These are phyloP conservation scores for Aureobasidium sp. DNA, from an alignment of 2,329 filamentous ascomycete species.

Conservation along the genomic window DNA sequence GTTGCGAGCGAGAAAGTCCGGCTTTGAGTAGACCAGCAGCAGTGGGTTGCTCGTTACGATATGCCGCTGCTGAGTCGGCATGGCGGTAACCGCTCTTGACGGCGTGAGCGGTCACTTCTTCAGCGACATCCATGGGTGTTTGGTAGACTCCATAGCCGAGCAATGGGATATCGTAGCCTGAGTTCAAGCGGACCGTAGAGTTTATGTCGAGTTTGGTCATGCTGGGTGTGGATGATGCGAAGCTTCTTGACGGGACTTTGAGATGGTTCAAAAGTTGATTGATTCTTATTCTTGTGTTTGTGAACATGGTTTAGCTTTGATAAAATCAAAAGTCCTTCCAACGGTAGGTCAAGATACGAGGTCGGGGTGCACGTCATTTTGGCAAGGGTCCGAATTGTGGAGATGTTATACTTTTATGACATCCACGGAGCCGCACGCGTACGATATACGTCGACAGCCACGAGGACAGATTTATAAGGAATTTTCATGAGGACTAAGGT, in stretches of 20 bases:
- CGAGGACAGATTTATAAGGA: no score
- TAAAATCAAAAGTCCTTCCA: background rate
- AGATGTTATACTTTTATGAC: background rate
- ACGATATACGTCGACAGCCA: no score
- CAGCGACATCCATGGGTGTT: slow-evolving; percentile 48
- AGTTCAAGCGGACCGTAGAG: slow-evolving; percentile 47
- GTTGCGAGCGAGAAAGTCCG: slow-evolving; percentile 45
- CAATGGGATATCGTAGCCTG: slow-evolving; percentile 54
- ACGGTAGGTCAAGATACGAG: background rate
- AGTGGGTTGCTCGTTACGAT: slow-evolving; percentile 52
- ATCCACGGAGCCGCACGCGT: background rate
- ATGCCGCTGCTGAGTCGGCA: slow-evolving; percentile 53
- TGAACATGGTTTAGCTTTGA: slow-evolving; percentile 11
- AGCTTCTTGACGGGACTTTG: background rate
- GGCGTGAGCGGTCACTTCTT: slow-evolving; percentile 51
- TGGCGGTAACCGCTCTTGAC: slow-evolving; percentile 52
- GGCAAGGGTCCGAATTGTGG: no score
- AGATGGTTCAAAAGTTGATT: background rate
- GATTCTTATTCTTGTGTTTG: background rate
- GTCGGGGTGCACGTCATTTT: background rate
- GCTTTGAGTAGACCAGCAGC: slow-evolving; percentile 47
- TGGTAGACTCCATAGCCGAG: slow-evolving; percentile 48
- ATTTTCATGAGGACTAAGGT: no score
- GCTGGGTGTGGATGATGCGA: background rate
- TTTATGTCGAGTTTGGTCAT: slow-evolving; percentile 21